Conservation (phyloP, 805 yeast species). For the Tetrapisispora pingtungensis region DNA sequence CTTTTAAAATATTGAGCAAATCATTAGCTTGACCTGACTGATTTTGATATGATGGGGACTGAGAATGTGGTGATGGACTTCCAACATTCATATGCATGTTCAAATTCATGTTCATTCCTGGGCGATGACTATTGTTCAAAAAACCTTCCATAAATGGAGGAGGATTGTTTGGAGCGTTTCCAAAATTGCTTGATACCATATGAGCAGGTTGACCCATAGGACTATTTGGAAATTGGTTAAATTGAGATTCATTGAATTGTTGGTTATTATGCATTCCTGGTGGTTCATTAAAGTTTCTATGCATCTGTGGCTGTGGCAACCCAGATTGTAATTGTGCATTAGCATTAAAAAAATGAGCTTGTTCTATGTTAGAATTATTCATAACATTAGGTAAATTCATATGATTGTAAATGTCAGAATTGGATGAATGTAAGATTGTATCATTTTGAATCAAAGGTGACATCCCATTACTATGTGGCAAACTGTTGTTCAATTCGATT, state of each 20-base stretch:
- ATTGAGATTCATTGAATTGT: background rate
- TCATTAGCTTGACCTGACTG: conserved; percentile 2
- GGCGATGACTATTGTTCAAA: background rate
- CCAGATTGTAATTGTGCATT: background rate
- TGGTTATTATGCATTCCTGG: background rate
- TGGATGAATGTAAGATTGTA: background rate
- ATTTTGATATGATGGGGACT: too few relatives aligned
- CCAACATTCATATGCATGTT: background rate
- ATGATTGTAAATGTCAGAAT: background rate
- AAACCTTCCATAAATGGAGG: background rate
- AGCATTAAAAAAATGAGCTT: background rate
- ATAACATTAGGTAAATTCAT: background rate
- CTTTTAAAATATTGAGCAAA: conserved; percentile 8
- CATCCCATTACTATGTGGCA: background rate
- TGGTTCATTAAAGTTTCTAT: background rate
- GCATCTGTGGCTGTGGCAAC: background rate
- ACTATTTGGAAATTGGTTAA: background rate
- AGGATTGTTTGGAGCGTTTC: background rate
- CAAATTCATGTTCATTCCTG: background rate
- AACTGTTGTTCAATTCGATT: background rate
- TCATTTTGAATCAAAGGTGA: background rate
- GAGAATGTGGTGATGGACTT: background rate
- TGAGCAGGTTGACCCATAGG: background rate
- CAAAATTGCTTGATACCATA: background rate
- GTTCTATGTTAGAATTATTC: background rate